Evolutionary conservation across 306 rosid genomes (phyloP).

Genomic region (Vachellia pachyceras): DNA sequence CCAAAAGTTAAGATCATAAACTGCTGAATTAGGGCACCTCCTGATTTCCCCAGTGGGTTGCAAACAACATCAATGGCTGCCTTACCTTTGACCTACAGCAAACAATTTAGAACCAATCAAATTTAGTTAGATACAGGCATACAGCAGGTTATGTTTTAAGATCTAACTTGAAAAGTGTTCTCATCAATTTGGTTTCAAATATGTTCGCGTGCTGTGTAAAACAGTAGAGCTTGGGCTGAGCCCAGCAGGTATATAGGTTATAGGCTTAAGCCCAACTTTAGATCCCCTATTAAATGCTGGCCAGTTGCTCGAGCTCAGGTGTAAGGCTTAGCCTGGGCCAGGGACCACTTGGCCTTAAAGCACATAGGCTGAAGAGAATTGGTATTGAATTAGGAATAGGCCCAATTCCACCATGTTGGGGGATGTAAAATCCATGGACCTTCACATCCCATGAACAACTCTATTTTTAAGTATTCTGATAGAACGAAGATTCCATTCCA

Average conservation of each 20-base stretch:
- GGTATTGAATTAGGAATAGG: background rate
- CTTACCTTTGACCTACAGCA: conserved; percentile 86
- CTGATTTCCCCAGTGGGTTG: conserved; percentile 95
- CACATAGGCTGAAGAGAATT: too few relatives aligned
- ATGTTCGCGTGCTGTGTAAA: background rate
- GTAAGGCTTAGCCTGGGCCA: background rate
- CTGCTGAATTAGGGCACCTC: conserved; percentile 96
- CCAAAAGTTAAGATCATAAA: conserved; percentile 93
- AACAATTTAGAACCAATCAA: conserved; percentile 35
- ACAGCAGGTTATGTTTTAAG: background rate
- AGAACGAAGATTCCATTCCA: conserved; percentile 34
- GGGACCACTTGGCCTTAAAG: background rate
- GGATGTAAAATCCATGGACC: too few relatives aligned
- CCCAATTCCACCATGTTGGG: background rate
- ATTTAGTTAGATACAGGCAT: background rate
- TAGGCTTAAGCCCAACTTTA: background rate
- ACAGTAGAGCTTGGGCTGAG: background rate
- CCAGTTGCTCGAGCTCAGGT: background rate
- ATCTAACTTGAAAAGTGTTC: conserved; percentile 8
- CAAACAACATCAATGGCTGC: conserved; percentile 98
- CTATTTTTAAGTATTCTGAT: background rate
- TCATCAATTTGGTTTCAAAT: background rate
- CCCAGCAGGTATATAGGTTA: background rate
- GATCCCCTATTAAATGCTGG: background rate
- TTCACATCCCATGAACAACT: background rate